phyloP scores from a whole-genome alignment of 179 eudicot species.

The Drosera spatulata region DNA sequence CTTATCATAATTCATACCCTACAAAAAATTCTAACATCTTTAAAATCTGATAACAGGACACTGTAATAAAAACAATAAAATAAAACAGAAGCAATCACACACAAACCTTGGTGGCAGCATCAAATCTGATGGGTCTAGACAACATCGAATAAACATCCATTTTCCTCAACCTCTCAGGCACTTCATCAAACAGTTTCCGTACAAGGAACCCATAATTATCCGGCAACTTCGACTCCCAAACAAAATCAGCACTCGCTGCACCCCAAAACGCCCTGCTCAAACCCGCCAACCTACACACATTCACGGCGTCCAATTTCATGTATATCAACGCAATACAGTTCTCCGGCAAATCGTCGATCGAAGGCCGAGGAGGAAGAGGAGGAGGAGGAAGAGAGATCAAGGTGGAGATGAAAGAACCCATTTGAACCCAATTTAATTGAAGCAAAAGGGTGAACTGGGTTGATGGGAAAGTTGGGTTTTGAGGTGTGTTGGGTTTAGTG shows the following conservation, averaged over 20 bases:
- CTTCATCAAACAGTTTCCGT: constrained; percentile 18
- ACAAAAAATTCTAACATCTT: too few species aligned
- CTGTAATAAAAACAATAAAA: too few species aligned
- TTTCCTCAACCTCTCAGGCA: constrained; percentile 12
- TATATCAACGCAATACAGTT: constrained; percentile 42
- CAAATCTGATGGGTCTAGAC: constrained; percentile 31
- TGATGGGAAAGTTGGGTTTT: too few species aligned
- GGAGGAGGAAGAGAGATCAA: background rate
- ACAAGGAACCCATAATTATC: constrained; percentile 31
- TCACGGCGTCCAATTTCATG: constrained; percentile 28
- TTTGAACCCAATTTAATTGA: background rate
- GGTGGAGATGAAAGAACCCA: constrained; percentile 40
- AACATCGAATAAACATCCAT: constrained; percentile 37
- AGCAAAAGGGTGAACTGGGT: background rate
- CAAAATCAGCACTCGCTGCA: constrained; percentile 44
- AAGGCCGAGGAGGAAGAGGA: constrained; percentile 2
- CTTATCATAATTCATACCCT: too few species aligned
- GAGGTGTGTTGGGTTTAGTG: background rate
- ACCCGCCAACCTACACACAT: constrained; percentile 36
- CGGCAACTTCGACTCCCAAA: constrained; percentile 57
- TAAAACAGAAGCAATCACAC: background rate
- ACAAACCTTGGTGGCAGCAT: constrained; percentile 43
- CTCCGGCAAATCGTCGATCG: constrained; percentile 56
- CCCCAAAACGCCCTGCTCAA: constrained; percentile 23
- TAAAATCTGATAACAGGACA: too few species aligned